Evolutionary conservation across 2,329 filamentous ascomycete genomes (phyloP), one percentile per base, ranked within the genome.

Genomic region (Podosphaera xanthii): DNA sequence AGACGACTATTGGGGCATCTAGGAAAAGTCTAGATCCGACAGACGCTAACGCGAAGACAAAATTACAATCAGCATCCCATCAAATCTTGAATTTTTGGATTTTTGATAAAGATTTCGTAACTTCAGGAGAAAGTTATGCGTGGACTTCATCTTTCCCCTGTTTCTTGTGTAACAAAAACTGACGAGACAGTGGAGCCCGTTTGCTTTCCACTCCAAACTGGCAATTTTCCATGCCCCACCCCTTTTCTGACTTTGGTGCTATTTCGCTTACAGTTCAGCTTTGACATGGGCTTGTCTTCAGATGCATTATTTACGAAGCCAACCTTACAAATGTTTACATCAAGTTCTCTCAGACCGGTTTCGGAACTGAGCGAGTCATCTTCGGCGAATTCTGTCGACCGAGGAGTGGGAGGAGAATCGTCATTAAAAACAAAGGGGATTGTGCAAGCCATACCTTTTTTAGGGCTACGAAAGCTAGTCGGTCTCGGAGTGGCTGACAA

Each of bases 271-370:
- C 61, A 38, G 67, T 67, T 50, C 64, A 61, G 59, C 68, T 68
- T 36, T 67, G 66, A 38, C 57, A 63, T 38, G 62, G 65, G 4
- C 62, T 62, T 8, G 60, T 54, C 2, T 59, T 42, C 36, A 60
- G 5, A 12, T 60, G 10, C 40, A 42, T 36, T 22, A 30, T 57
- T 4, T 38, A n/a, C 14, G 54, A 36, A 35, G 22, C 30, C 22
- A 53, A 59, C 34, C 14, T 36, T 22, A n/a, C 59, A 75, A 65
- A 74, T 61, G 59, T 70, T 70, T 35, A 62, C 61, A 69, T 78
- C 73, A 71, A 76, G 70, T 71, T 78, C 74, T 70, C 74, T 74
- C 68, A 77, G 70, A 63, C 73, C 70, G 44, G 63, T 65, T 66
- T 44, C 53, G 1, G 55, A 58, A 65, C 70, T 72, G 67, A 70